Base-by-base conservation (phyloP, 2,329 filamentous ascomycete species). In the Fusarium sp. region DNA sequence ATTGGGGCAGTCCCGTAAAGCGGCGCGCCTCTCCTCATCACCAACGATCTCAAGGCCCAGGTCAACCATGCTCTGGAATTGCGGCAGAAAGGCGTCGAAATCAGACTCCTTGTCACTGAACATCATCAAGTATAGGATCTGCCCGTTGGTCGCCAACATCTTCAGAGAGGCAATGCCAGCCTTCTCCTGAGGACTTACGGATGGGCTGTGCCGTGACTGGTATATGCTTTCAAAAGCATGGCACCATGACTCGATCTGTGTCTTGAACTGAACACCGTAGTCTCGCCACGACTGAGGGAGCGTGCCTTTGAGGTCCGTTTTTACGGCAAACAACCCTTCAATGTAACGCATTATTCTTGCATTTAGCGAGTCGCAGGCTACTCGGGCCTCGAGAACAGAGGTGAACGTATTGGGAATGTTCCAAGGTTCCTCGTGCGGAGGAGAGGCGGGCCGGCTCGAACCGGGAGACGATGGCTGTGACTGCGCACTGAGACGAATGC, bases 91-190 rank as follows among this genome's bases (percentile, higher is more conserved):
- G 10, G 77, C 75, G 70, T 91, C 89, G 62, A 91, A 91, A 37
- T 87, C 83, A 56, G 85, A 83, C 74, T 91, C 89, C 47, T 81
- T 86, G 54, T 87, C 84, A 73, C 83, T 87, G 71, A 90, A 91
- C 10, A 87, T 87, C 86, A 89, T 90, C 41, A 86, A 78, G 68
- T 88, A 89, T 7, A 91, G 78, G 36, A 91, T 82, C 47, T 83
- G 81, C 10, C 83, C 83, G 83, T 89, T 91, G 53, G 89, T 82
- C 62, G 89, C 87, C 58, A 85, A 84, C 88, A 91, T 90, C 71
- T 90, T 90, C 7, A 91, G 80, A 11, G 89, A 88, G 6, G 87
- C 84, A 60, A 90, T 90, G 47, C 85, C 88, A 0, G 87, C 85
- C 70, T 88, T 88, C 71, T 89, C 87, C 66, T 89, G 86, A 30